Evolutionary conservation across 371 early-diverging fungal species (phyloP).

Genomic region (Mucor racemosus): DNA sequence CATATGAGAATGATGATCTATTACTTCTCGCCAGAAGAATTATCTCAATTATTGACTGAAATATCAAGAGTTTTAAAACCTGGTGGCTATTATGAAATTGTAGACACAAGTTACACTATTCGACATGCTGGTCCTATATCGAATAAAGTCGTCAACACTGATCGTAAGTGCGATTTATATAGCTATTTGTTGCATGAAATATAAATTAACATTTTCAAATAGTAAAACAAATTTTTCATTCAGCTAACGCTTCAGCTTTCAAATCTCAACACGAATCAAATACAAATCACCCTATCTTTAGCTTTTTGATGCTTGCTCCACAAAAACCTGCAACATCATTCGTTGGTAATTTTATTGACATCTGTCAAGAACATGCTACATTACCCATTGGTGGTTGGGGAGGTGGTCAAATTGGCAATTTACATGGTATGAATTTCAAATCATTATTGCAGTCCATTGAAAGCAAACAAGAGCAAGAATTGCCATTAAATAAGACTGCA

Average conservation of each 20-base stretch:
- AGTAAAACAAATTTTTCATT: constrained; percentile 7
- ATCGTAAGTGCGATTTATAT: constrained; percentile 31
- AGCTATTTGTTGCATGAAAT: neutral
- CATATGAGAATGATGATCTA: constrained; percentile 54
- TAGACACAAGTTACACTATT: constrained; percentile 56
- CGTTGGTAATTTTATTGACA: constrained; percentile 36
- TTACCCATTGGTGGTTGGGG: constrained; percentile 42
- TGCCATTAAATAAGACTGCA: constrained; percentile 1
- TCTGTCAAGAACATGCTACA: constrained; percentile 32
- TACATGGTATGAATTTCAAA: constrained; percentile 38
- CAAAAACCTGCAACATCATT: constrained; percentile 11
- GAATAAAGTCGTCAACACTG: constrained; percentile 40
- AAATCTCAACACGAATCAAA: constrained; percentile 15
- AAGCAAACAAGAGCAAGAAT: neutral
- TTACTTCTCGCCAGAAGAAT: constrained; percentile 44
- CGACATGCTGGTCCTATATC: constrained; percentile 53
- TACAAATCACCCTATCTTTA: constrained; percentile 40
- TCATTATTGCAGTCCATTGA: constrained; percentile 27
- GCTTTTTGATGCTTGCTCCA: constrained; percentile 31
- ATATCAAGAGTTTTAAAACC: constrained; percentile 57
- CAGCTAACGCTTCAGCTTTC: neutral
- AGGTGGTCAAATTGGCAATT: constrained; percentile 29
- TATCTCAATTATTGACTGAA: constrained; percentile 36
- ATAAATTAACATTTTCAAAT: neutral
- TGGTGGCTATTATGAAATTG: constrained; percentile 54